Evolutionary conservation across 208 protist species (phyloP).

Genomic region (Perkinsela sp.): DNA sequence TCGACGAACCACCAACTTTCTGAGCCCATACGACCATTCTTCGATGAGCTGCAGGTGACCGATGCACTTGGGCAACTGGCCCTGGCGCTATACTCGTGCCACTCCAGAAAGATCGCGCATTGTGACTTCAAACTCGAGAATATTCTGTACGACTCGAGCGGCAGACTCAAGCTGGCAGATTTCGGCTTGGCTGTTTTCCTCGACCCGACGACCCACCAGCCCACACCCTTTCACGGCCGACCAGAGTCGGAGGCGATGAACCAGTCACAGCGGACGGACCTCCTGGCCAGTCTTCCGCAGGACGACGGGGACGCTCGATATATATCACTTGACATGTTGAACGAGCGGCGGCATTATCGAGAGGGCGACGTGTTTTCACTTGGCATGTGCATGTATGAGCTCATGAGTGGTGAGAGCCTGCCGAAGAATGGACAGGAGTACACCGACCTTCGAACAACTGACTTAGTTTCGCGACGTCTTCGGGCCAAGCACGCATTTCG

Average conservation of each 20-base stretch:
- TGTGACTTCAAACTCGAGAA: slow-evolving; percentile 77
- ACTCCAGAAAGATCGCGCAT: slow-evolving; percentile 44
- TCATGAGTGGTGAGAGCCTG: slow-evolving; percentile 34
- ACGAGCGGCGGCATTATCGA: slow-evolving; percentile 36
- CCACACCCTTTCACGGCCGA: background rate
- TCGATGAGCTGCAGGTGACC: slow-evolving; percentile 25
- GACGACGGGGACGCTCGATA: slow-evolving; percentile 68
- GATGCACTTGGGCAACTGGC: slow-evolving; percentile 45
- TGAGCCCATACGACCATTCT: background rate
- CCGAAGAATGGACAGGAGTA: slow-evolving; percentile 35
- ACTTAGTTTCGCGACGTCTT: background rate
- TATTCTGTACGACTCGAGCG: slow-evolving; percentile 36
- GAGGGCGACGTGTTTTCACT: slow-evolving; percentile 61
- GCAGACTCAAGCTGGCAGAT: slow-evolving; percentile 52
- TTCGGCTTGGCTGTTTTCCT: slow-evolving; percentile 58
- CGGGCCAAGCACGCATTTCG: background rate
- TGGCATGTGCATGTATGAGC: slow-evolving; percentile 61
- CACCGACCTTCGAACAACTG: slow-evolving; percentile 14
- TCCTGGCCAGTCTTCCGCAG: too few relatives aligned
- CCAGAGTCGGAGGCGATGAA: too few relatives aligned
- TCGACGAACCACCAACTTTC: background rate
- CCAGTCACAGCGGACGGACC: too few relatives aligned
- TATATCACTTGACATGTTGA: slow-evolving; percentile 60
- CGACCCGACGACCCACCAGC: slow-evolving; percentile 3
- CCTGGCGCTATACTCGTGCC: slow-evolving; percentile 47